Evolutionary conservation across 352 stramenopile genomes (phyloP).

Genomic region (Pythium oligandrum): DNA sequence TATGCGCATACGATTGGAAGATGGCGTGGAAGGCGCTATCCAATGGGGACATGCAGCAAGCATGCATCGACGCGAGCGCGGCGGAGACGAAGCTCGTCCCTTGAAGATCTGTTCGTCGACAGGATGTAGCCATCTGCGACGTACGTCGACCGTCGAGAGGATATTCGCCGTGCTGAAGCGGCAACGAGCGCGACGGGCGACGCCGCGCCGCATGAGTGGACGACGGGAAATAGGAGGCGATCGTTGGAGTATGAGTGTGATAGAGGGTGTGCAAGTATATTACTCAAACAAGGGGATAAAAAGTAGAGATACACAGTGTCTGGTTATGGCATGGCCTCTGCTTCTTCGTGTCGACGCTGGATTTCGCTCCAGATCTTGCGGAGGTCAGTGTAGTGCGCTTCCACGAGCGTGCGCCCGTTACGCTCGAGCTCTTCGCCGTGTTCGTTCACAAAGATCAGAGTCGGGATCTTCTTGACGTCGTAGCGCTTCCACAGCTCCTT

Average conservation of each 20-base stretch:
- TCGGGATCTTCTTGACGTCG: conserved; percentile 64
- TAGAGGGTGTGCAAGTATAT: background rate
- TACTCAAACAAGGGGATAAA: background rate
- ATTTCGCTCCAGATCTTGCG: conserved; percentile 56
- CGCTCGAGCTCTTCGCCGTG: conserved; percentile 56
- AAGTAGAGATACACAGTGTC: background rate
- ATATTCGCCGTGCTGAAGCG: too few relatives aligned
- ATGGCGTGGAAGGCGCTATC: background rate
- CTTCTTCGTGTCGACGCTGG: conserved; percentile 14
- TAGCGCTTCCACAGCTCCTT: conserved; percentile 64
- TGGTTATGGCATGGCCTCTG: conserved; percentile 26
- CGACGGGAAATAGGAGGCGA: background rate
- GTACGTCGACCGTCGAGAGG: background rate
- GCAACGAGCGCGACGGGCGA: background rate
- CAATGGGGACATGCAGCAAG: conserved; percentile 14
- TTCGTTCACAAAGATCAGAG: conserved; percentile 62
- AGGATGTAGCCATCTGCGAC: conserved; percentile 21
- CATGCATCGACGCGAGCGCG: background rate
- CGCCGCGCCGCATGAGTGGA: background rate
- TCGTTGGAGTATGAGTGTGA: conserved; percentile 1
- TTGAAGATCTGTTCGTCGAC: conserved; percentile 11
- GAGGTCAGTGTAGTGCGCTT: conserved; percentile 61
- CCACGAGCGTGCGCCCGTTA: conserved; percentile 53
- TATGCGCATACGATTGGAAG: conserved; percentile 21
- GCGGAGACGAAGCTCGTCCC: background rate